Evolutionary conservation across 2,329 filamentous ascomycete genomes (phyloP).

Genomic region (Trichoderma sp.): DNA sequence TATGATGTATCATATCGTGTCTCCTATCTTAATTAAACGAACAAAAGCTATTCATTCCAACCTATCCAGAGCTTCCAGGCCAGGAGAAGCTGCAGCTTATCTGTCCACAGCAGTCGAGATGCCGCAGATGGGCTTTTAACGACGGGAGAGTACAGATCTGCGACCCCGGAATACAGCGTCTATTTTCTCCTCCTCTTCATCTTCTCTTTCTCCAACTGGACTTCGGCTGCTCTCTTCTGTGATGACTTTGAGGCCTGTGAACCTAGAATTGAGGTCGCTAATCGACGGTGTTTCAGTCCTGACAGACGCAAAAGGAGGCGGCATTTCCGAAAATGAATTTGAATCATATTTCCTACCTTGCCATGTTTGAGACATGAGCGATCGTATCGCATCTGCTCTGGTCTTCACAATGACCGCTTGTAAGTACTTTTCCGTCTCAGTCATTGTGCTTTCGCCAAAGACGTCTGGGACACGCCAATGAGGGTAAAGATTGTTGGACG

Average conservation of each 20-base stretch:
- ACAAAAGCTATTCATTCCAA: no score
- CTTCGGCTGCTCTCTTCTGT: background rate
- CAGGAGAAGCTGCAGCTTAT: no score
- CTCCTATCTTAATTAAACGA: no score
- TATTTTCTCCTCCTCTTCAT: background rate
- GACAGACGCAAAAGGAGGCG: background rate
- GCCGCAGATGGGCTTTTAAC: background rate
- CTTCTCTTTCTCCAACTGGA: background rate
- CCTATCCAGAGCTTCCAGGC: background rate
- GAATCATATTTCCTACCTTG: conserved; percentile 20
- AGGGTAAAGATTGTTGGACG: conserved; percentile 46
- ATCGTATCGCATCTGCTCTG: background rate
- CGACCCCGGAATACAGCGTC: conserved; percentile 6
- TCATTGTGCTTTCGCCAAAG: background rate
- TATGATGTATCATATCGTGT: no score
- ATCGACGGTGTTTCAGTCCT: background rate
- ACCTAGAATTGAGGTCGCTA: background rate
- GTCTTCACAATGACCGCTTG: background rate
- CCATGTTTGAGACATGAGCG: background rate
- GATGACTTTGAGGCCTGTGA: background rate
- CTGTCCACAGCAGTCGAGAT: background rate
- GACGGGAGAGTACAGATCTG: background rate
- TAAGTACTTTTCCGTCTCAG: background rate
- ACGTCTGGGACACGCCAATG: conserved; percentile 47
- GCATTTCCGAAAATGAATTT: conserved; percentile 10